phyloP scores from a whole-genome alignment of 2,329 filamentous ascomycete species.

The Microcyclospora tardicrescens region DNA sequence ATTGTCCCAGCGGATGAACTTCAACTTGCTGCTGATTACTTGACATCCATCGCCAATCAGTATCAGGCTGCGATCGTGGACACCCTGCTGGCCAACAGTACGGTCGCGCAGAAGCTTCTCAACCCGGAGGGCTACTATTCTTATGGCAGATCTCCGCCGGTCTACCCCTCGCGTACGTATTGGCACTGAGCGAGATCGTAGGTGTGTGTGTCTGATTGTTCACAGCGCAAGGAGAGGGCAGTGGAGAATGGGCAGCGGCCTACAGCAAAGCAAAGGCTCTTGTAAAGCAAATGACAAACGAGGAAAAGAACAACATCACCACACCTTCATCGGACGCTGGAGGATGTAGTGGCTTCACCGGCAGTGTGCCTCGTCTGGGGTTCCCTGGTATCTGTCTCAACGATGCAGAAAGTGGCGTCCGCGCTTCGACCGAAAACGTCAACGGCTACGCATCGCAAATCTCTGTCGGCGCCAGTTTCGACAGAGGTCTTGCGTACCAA shows the following conservation, averaged over 20 bases:
- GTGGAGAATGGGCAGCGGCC: conserved; percentile 24
- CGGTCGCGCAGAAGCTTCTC: too few relatives aligned
- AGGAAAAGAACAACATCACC: conserved; percentile 29
- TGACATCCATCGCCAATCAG: too few relatives aligned
- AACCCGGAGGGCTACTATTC: conserved; percentile 17
- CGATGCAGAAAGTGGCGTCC: conserved; percentile 26
- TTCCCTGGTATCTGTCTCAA: conserved; percentile 29
- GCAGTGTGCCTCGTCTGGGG: conserved; percentile 24
- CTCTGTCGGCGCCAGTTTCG: conserved; percentile 29
- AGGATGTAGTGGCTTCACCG: conserved; percentile 25
- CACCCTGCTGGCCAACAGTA: too few relatives aligned
- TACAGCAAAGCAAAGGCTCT: conserved; percentile 28
- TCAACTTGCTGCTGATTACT: too few relatives aligned
- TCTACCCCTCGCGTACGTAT: conserved; percentile 13
- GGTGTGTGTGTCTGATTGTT: neutral
- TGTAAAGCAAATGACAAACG: conserved; percentile 26
- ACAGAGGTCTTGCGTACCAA: conserved; percentile 22
- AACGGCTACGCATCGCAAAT: conserved; percentile 27
- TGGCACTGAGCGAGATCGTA: conserved; percentile 1
- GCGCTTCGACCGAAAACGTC: conserved; percentile 15
- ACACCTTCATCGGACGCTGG: conserved; percentile 3
- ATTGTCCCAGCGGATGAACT: too few relatives aligned
- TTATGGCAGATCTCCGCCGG: conserved; percentile 18
- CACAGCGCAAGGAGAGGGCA: conserved; percentile 10
- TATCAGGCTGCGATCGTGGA: too few relatives aligned